Base-by-base conservation (phyloP, 306 rosid species). In the Lupinus albus region DNA sequence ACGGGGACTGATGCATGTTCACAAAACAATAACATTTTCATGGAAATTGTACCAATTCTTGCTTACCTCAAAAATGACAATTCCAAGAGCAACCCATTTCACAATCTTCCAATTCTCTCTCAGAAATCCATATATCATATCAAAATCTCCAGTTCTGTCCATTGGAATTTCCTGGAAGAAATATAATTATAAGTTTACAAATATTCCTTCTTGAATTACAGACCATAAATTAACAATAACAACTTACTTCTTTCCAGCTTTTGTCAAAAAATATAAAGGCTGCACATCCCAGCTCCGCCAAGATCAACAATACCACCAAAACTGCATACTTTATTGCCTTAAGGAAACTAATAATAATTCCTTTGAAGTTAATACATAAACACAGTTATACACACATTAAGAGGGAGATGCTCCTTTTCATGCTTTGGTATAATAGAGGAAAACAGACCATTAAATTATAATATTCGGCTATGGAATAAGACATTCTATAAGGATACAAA, bases 21-120 rank as follows among this genome's bases (percentile, higher is more conserved):
- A 28, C 52, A 10, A 78, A 77, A 71, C 35, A 65, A 58, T 39
- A 49, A 14, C 28, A 18, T 57, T 25, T 25, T 25, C 30, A 25
- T 25, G 30, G 17, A 46, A 33, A 18, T 16, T 62, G 33, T 33
- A 61, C 28, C 35, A 33, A 20, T 13, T 68, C 59, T 67, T 47
- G 60, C 80, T 67, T 83, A 89, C 98, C 98, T 93, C 88, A 68
- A 94, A 86, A 70, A 88, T 70, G 65, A 90, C 90, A 74, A 81
- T 87, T 75, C 97, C 99, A 70, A 94, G 86, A 72, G 88, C 88
- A 62, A 94, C 97, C 99, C 99, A 94, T 81, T 48, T 86, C 33
- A 81, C 80, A 68, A 94, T 86, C 15, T 77, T 51, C 99, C 99
- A 94, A 71, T 94, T 81, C 70, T 77, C 84, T 52, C 80, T 67